phyloP scores from a whole-genome alignment of 495 filamentous ascomycete species.

The Gamarada debralockiae region DNA sequence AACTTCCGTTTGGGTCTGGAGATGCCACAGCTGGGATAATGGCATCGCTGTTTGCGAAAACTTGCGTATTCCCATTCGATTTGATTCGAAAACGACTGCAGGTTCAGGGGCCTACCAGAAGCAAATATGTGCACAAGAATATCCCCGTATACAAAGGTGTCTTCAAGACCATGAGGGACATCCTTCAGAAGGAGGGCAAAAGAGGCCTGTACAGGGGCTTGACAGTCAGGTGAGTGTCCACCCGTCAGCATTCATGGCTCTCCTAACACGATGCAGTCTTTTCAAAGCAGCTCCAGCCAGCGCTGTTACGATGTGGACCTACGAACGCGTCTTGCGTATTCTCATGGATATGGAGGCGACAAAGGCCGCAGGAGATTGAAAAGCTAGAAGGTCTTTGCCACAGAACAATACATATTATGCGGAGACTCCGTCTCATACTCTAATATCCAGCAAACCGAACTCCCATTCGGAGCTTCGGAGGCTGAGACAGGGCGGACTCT shows the following conservation, averaged over 20 bases:
- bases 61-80: constrained; percentile 90
- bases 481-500: neutral
- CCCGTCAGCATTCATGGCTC: neutral
- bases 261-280: constrained; percentile 36
- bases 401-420: neutral
- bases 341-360: constrained; percentile 37
- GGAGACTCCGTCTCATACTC: too few relatives aligned
- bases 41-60: constrained; percentile 79
- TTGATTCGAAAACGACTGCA: constrained; percentile 89
- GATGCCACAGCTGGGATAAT: constrained; percentile 79
- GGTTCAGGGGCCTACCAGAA: constrained; percentile 85
- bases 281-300: constrained; percentile 93
- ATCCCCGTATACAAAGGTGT: constrained; percentile 82
- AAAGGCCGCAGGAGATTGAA: neutral
- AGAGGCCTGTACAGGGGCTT: constrained; percentile 86
- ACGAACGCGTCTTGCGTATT: constrained; percentile 66
- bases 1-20: constrained; percentile 68
- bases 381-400: too few relatives aligned
- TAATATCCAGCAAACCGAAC: too few relatives aligned
- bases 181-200: constrained; percentile 67
- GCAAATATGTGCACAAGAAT: constrained; percentile 75
- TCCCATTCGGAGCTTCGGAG: neutral
- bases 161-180: constrained; percentile 55
- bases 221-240: constrained; percentile 55
- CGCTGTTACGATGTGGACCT: constrained; percentile 98